Conservation (phyloP, 1,139 yeast genomes). For the Pichia inconspicua region DNA sequence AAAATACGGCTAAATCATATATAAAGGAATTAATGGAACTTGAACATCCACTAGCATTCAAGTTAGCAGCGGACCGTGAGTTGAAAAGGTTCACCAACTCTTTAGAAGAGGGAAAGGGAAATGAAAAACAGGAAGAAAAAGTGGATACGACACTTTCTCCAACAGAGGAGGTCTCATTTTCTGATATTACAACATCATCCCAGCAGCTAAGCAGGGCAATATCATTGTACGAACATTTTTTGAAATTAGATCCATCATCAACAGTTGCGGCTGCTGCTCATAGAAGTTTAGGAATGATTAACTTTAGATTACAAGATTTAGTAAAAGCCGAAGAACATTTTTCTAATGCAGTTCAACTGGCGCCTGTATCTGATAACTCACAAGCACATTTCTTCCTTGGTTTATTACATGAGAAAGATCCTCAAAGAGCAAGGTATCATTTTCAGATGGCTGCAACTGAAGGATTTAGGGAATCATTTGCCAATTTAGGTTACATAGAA, state of each 20-base stretch:
- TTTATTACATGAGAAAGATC: conserved; percentile 54
- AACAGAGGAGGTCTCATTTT: conserved; percentile 17
- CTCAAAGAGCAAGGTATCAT: conserved; percentile 55
- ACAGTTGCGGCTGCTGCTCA: conserved; percentile 66
- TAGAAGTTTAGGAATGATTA: conserved; percentile 59
- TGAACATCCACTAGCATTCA: conserved; percentile 41
- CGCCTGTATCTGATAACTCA: conserved; percentile 51
- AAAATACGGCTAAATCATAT: conserved; percentile 48
- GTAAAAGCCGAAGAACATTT: conserved; percentile 48
- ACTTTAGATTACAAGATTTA: conserved; percentile 48
- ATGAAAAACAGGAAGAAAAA: neutral
- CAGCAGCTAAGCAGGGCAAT: conserved; percentile 44
- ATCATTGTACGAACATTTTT: conserved; percentile 52
- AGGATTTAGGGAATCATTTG: conserved; percentile 71
- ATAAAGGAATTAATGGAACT: conserved; percentile 54
- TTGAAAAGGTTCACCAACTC: conserved; percentile 23
- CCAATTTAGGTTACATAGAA: conserved; percentile 71
- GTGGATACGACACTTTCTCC: conserved; percentile 1
- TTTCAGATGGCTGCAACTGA: conserved; percentile 68
- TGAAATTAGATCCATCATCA: conserved; percentile 47
- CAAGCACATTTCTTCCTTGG: conserved; percentile 77
- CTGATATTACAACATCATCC: conserved; percentile 18
- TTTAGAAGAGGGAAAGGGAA: neutral
- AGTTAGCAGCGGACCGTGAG: conserved; percentile 35
- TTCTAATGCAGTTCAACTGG: conserved; percentile 50